Evolutionary conservation across 768 basidiomycete genomes (phyloP).

Genomic region (Mycena galopus): DNA sequence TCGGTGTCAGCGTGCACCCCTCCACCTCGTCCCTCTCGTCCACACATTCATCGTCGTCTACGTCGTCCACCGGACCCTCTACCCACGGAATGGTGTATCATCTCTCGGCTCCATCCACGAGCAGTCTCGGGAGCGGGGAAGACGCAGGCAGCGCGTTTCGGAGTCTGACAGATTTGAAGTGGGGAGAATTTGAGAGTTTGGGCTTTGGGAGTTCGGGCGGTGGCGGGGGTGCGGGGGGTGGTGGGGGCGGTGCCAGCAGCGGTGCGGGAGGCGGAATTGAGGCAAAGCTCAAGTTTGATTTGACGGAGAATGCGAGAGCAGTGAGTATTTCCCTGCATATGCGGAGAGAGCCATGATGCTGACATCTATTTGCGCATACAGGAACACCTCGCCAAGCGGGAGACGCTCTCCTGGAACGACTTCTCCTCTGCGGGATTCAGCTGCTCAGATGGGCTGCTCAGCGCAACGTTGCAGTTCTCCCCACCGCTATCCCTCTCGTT

Average conservation of each 20-base stretch:
- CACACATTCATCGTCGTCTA: slow-evolving; percentile 4
- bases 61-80: neutral
- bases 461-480: slow-evolving; percentile 86
- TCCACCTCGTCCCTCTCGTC: slow-evolving; percentile 19
- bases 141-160: slow-evolving; percentile 78
- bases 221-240: slow-evolving; percentile 37
- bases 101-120: slow-evolving; percentile 44
- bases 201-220: slow-evolving; percentile 79
- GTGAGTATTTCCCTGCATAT: too few relatives aligned
- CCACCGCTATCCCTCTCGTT: slow-evolving; percentile 50
- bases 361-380: slow-evolving; percentile 47
- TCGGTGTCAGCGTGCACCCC: slow-evolving; percentile 31
- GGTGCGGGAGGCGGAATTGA: slow-evolving; percentile 49
- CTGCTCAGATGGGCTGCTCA: slow-evolving; percentile 81
- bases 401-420: slow-evolving; percentile 91
- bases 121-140: slow-evolving; percentile 48
- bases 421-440: slow-evolving; percentile 89
- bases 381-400: slow-evolving; percentile 79
- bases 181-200: slow-evolving; percentile 91
- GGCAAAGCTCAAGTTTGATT: slow-evolving; percentile 91
- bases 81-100: slow-evolving; percentile 25
- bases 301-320: slow-evolving; percentile 88
- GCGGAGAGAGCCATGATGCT: too few relatives aligned
- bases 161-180: slow-evolving; percentile 87
- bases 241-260: neutral